Conservation (phyloP, 2,329 filamentous ascomycete species). For the Cladosporium velox region DNA sequence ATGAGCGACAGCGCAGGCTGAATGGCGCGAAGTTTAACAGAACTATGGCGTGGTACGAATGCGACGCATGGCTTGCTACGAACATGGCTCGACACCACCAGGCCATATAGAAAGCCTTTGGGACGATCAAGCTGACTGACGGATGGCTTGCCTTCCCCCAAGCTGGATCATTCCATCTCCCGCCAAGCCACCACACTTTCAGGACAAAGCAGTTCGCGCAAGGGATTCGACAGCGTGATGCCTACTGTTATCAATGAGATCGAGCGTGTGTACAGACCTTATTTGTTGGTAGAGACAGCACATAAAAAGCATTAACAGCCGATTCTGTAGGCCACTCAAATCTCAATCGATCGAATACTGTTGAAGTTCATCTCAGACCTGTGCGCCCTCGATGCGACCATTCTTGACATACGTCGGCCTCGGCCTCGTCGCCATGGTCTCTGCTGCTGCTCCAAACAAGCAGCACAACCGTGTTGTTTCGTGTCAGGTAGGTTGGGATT, state of each 20-base stretch:
- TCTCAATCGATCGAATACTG: neutral
- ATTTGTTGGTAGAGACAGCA: neutral
- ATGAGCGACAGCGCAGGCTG: neutral
- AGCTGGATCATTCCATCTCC: neutral
- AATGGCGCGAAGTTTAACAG: neutral
- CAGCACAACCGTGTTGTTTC: neutral
- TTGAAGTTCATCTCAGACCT: neutral
- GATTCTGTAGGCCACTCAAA: neutral
- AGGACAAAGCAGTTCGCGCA: conserved; percentile 14
- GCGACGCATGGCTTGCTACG: neutral
- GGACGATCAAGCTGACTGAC: neutral
- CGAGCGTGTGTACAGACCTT: neutral
- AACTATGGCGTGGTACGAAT: neutral
- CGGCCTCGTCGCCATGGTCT: neutral
- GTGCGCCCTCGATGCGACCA: neutral
- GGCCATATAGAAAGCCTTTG: neutral
- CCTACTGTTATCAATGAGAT: neutral
- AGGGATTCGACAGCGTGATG: conserved; percentile 2
- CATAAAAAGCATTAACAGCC: neutral
- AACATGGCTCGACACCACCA: neutral
- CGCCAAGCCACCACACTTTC: neutral
- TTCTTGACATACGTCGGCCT: neutral
- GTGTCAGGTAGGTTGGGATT: neutral
- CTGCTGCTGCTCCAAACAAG: neutral
- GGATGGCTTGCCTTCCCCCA: neutral